A percentile compares a stretch with the other conserved stretches of the same genome.
Evolutionary conservation across 345 rosid genomes (phyloP).

Genomic region (Gossypium sturtianum): DNA sequence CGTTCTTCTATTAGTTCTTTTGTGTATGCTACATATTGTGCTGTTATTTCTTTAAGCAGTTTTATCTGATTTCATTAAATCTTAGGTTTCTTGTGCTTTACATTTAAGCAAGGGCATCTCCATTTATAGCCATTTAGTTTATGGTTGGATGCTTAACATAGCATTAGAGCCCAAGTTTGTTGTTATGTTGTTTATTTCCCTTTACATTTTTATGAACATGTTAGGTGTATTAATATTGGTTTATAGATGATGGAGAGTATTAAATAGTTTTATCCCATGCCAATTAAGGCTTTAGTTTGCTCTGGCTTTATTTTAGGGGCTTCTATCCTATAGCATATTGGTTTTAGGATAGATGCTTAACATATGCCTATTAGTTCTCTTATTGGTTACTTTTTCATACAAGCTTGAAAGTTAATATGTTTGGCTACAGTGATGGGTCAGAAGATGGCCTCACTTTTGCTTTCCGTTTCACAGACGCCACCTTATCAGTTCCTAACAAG

Average conservation of each 20-base stretch:
- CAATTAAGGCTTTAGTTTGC: neutral
- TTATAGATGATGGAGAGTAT: neutral
- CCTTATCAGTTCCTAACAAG: conserved; percentile 72
- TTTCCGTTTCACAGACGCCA: conserved; percentile 91
- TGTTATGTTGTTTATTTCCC: neutral
- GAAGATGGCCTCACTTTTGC: conserved; percentile 93
- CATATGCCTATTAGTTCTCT: neutral
- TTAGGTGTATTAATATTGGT: neutral
- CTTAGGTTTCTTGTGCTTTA: neutral
- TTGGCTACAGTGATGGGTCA: conserved; percentile 63
- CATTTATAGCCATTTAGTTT: neutral
- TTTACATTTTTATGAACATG: neutral
- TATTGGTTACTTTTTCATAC: neutral
- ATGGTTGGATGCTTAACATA: neutral
- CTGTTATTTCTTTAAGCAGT: neutral
- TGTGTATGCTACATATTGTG: neutral
- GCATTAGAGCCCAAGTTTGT: neutral
- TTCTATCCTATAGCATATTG: neutral
- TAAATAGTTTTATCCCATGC: neutral
- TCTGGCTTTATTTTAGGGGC: neutral
- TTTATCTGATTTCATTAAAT: neutral
- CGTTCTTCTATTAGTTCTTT: neutral
- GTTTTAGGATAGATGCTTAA: neutral
- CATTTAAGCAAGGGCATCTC: neutral
- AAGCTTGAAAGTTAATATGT: conserved; percentile 23